These are phyloP conservation scores for Nectriaceae sp. DNA, from an alignment of 2,329 filamentous ascomycete genomes.

Conservation along the genomic window DNA sequence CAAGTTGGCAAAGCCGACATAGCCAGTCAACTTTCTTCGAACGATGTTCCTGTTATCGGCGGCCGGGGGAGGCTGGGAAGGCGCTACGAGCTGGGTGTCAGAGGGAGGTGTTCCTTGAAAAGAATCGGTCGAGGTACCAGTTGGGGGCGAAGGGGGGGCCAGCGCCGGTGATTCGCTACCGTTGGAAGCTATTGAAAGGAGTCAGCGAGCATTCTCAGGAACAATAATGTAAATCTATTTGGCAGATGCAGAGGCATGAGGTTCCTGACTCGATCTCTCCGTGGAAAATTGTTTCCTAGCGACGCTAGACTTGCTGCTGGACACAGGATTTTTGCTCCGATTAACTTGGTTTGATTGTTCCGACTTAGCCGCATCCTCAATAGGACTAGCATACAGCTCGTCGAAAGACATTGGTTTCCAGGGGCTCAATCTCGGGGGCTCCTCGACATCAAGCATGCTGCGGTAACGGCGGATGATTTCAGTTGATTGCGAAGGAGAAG, in stretches of 20 bases:
- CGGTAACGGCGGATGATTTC: conserved; percentile 40
- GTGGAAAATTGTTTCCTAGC: conserved; percentile 2
- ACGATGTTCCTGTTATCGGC: conserved; percentile 91
- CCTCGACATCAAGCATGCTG: conserved; percentile 57
- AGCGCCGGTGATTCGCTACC: conserved; percentile 46
- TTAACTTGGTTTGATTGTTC: conserved; percentile 5
- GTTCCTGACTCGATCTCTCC: conserved; percentile 37
- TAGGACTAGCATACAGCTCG: conserved; percentile 43
- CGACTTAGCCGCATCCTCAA: conserved; percentile 17
- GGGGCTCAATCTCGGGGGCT: conserved; percentile 46
- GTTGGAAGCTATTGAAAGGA: conserved; percentile 44
- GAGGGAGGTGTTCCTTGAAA: conserved; percentile 35
- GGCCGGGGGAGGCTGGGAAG: conserved; percentile 43
- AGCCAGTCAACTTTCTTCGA: conserved; percentile 95
- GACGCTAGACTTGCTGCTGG: background rate
- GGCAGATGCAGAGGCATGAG: conserved; percentile 27
- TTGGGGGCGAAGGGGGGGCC: conserved; percentile 43
- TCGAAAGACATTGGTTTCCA: conserved; percentile 48
- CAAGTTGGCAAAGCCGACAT: conserved; percentile 97
- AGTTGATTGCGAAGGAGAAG: conserved; percentile 10
- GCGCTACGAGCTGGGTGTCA: conserved; percentile 36
- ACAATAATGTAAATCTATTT: conserved; percentile 9
- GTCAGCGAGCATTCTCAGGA: conserved; percentile 37
- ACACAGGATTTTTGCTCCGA: background rate
- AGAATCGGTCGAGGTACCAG: conserved; percentile 35